Percentiles rank a stretch among this genome's conserved stretches.
Conservation (phyloP, 2,329 filamentous ascomycete genomes). For the Decorospora gaudefroyi region DNA sequence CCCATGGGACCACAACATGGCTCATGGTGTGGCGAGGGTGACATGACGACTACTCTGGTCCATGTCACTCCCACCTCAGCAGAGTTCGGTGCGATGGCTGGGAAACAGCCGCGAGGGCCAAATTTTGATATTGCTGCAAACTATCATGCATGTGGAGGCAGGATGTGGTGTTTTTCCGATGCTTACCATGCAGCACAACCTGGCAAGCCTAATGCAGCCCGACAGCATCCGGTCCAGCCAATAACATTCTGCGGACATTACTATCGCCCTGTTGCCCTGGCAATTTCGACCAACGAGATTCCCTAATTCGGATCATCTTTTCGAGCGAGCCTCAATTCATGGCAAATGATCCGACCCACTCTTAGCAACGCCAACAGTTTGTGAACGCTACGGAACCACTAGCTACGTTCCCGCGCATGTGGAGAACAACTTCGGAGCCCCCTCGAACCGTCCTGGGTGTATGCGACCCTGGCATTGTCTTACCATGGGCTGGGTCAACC, state of each 20-base stretch:
- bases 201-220: constrained; percentile 23
- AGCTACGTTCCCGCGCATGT: constrained; percentile 12
- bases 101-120: constrained; percentile 6
- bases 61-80: constrained; percentile 1
- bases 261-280: constrained; percentile 22
- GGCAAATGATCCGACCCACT: constrained; percentile 20
- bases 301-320: constrained; percentile 21
- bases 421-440: constrained; percentile 19
- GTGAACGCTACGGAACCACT: constrained; percentile 15
- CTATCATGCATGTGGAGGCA: constrained; percentile 12
- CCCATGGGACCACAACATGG: no score
- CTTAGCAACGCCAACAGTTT: constrained; percentile 23
- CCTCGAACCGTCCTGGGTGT: constrained; percentile 31
- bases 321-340: constrained; percentile 19
- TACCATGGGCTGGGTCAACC: constrained; percentile 18
- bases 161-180: constrained; percentile 9
- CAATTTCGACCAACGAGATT: constrained; percentile 18
- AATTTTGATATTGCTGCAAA: constrained; percentile 4
- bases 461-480: constrained; percentile 35
- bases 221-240: constrained; percentile 8
- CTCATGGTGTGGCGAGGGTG: no score
- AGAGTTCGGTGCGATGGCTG: constrained; percentile 9
- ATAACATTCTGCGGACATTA: constrained; percentile 13
- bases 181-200: constrained; percentile 25
- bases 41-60: not conserved